A percentile compares a stretch with the other conserved stretches of the same genome.
These are phyloP conservation scores for Fusarium redolens DNA, from an alignment of 2,329 filamentous ascomycete species.

Conservation along the genomic window DNA sequence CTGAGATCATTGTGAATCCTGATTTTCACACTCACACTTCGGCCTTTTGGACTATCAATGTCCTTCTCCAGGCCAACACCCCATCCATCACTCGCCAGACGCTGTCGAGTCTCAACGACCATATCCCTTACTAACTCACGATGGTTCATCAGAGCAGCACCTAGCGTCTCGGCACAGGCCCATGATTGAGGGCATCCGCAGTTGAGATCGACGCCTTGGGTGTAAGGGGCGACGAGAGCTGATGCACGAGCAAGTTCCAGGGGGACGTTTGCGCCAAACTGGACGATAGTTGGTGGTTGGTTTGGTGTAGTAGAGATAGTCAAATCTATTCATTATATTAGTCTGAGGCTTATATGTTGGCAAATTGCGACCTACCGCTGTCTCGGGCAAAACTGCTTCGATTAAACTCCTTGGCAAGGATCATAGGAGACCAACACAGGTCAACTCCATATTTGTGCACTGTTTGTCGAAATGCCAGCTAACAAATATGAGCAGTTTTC, in stretches of 20 bases:
- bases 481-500: conserved; percentile 16
- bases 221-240: conserved; percentile 69
- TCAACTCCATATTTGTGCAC: conserved; percentile 73
- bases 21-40: conserved; percentile 77
- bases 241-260: conserved; percentile 72
- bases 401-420: conserved; percentile 76
- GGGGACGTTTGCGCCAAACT: conserved; percentile 73
- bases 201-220: conserved; percentile 75
- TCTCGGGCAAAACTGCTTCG: conserved; percentile 68
- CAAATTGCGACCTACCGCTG: conserved; percentile 58
- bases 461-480: conserved; percentile 77
- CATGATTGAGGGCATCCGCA: conserved; percentile 80
- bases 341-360: neutral
- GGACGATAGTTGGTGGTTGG: conserved; percentile 71
- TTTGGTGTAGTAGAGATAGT: conserved; percentile 65
- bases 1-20: conserved; percentile 73
- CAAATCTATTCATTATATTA: conserved; percentile 59
- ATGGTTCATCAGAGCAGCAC: conserved; percentile 75
- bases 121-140: conserved; percentile 75
- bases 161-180: conserved; percentile 75
- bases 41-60: conserved; percentile 56
- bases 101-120: conserved; percentile 66
- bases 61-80: conserved; percentile 58
- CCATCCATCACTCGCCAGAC: conserved; percentile 65
- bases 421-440: conserved; percentile 79